Conservation (phyloP, 2,329 filamentous ascomycete species). For the Aureobasidium melanogenum region DNA sequence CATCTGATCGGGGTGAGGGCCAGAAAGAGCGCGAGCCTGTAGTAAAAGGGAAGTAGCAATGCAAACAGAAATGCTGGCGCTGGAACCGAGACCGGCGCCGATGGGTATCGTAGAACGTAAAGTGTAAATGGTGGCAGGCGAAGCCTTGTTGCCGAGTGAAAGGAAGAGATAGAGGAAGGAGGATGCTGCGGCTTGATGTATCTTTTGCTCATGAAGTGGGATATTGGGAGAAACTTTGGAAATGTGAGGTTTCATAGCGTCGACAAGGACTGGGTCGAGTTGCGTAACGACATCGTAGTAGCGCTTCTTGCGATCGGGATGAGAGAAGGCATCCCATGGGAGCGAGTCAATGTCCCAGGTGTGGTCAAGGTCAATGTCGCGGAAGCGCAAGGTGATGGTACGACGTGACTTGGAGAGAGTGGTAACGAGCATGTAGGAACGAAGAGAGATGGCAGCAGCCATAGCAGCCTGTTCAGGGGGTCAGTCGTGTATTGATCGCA, state of each 20-base stretch:
- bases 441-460: conserved; percentile 86
- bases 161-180: conserved; percentile 91
- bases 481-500: background rate
- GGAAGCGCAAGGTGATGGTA: conserved; percentile 79
- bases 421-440: conserved; percentile 93
- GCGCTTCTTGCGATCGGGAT: conserved; percentile 79
- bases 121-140: conserved; percentile 77
- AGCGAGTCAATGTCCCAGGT: conserved; percentile 90
- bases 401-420: conserved; percentile 86
- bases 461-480: conserved; percentile 60
- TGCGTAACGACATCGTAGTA: conserved; percentile 78
- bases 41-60: conserved; percentile 73
- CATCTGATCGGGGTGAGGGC: conserved; percentile 87
- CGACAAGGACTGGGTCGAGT: conserved; percentile 74
- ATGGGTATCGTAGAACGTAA: conserved; percentile 91
- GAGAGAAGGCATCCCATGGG: conserved; percentile 75
- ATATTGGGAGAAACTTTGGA: conserved; percentile 57
- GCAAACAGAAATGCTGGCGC: conserved; percentile 89
- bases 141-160: conserved; percentile 70
- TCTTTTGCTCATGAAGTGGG: conserved; percentile 65
- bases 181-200: conserved; percentile 71
- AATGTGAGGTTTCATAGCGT: conserved; percentile 72
- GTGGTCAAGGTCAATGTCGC: conserved; percentile 81
- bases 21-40: conserved; percentile 79
- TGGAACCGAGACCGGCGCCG: conserved; percentile 82